A percentile compares a stretch with the other conserved stretches of the same genome.
Evolutionary conservation across 768 basidiomycete species (phyloP).

Genomic region (Hygrophorus pudorinus): DNA sequence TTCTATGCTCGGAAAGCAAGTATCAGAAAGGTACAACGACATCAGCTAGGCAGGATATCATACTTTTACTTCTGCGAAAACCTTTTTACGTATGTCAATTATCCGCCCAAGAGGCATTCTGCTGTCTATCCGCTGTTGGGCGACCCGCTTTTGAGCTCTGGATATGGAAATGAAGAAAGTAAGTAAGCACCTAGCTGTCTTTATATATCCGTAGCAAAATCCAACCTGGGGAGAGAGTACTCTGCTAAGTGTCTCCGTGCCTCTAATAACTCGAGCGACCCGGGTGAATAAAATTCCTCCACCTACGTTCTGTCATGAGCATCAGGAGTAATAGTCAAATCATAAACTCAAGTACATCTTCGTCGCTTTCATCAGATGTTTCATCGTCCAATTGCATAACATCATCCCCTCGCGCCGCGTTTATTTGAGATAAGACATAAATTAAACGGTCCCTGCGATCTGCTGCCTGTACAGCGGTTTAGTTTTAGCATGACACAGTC

Average conservation of each 20-base stretch:
- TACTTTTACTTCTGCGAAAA: conserved; percentile 87
- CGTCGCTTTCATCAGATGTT: conserved; percentile 57
- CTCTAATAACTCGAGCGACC: conserved; percentile 77
- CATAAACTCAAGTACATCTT: conserved; percentile 40
- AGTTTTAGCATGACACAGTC: not conserved
- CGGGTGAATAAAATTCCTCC: conserved; percentile 94
- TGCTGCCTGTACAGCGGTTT: conserved; percentile 55
- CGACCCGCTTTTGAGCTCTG: conserved; percentile 94
- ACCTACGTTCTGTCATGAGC: conserved; percentile 34
- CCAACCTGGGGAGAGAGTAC: conserved; percentile 91
- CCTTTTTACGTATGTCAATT: conserved; percentile 86
- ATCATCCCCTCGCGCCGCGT: conserved; percentile 78
- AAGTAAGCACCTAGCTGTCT: conserved; percentile 71
- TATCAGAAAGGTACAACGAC: not conserved
- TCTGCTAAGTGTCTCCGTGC: conserved; percentile 82
- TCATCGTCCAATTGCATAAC: conserved; percentile 66
- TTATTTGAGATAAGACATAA: conserved; percentile 90
- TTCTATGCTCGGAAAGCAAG: conserved; percentile 36
- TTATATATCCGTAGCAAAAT: conserved; percentile 41
- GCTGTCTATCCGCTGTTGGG: conserved; percentile 86
- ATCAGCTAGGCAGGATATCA: conserved; percentile 10
- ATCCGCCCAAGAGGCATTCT: conserved; percentile 79
- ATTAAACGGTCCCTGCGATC: conserved; percentile 94
- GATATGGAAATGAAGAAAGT: conserved; percentile 30
- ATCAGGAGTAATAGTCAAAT: not conserved